A percentile compares a stretch with the other conserved stretches of the same genome.
Evolutionary conservation across 164 flowering plant genomes (phyloP).

Genomic region (Aristolochia contorta): DNA sequence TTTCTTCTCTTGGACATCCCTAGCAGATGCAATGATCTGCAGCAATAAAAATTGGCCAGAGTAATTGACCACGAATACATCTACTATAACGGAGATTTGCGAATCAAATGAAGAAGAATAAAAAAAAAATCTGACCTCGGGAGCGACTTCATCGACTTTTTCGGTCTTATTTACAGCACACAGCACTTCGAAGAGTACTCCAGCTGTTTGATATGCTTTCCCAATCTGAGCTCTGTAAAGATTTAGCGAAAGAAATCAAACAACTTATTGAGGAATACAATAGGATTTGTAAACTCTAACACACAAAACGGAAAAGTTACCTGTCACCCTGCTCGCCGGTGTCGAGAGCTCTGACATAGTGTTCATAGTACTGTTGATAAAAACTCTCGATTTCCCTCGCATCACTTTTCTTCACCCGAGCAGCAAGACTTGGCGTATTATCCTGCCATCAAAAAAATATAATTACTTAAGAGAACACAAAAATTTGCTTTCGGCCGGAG

Average conservation of each 20-base stretch:
- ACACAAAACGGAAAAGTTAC: conserved; percentile 17
- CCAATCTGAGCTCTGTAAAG: conserved; percentile 72
- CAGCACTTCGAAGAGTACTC: conserved; percentile 95
- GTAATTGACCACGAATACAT: too few species aligned
- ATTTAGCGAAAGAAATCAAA: neutral
- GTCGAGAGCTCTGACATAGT: conserved; percentile 79
- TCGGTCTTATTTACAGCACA: conserved; percentile 94
- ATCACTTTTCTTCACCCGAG: conserved; percentile 87
- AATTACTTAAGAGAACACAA: neutral
- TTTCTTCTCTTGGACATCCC: conserved; percentile 89
- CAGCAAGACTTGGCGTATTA: conserved; percentile 71
- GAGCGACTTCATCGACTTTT: conserved; percentile 93
- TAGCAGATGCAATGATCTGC: conserved; percentile 94
- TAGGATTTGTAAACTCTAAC: neutral
- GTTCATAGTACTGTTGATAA: conserved; percentile 83
- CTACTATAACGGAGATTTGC: too few species aligned
- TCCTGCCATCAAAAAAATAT: conserved; percentile 39
- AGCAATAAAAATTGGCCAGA: neutral
- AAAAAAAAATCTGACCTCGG: too few species aligned
- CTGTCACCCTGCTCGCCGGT: conserved; percentile 93
- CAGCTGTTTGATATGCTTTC: conserved; percentile 95
- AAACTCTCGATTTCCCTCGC: conserved; percentile 87
- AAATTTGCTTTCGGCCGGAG: neutral
- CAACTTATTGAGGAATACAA: neutral
- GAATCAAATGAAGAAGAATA: conserved; percentile 2